Evolutionary conservation across 108 stramenopile genomes (phyloP).

Genomic region (Ochromonas danica): DNA sequence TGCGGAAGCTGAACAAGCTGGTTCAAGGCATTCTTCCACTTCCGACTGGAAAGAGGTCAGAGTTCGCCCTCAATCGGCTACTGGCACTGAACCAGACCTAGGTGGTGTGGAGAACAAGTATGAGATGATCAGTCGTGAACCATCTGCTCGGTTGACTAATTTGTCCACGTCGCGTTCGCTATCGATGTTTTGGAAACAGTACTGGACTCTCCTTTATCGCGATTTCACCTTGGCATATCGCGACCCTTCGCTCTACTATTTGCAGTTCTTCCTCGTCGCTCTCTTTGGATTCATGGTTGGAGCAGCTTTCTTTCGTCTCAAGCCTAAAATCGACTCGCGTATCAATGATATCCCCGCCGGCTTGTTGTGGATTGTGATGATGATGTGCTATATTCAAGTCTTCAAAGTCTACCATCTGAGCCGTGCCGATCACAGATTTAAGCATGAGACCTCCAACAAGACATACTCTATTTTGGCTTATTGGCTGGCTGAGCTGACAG

Average conservation of each 20-base stretch:
- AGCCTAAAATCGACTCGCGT: slow-evolving; percentile 32
- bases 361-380: slow-evolving; percentile 49
- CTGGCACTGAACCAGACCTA: background rate
- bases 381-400: slow-evolving; percentile 47
- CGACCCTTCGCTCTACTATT: slow-evolving; percentile 51
- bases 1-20: background rate
- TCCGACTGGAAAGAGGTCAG: background rate
- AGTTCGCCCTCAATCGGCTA: background rate
- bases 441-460: slow-evolving; percentile 40
- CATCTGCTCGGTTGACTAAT: too few relatives aligned
- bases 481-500: slow-evolving; percentile 39
- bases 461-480: slow-evolving; percentile 42
- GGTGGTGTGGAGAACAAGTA: background rate
- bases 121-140: background rate
- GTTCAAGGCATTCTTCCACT: background rate
- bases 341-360: slow-evolving; percentile 9
- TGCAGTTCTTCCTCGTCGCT: slow-evolving; percentile 43
- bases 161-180: too few relatives aligned
- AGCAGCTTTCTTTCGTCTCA: slow-evolving; percentile 38
- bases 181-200: slow-evolving; percentile 41
- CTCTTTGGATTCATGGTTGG: slow-evolving; percentile 51
- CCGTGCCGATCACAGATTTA: slow-evolving; percentile 36
- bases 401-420: slow-evolving; percentile 55
- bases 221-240: slow-evolving; percentile 46
- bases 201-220: slow-evolving; percentile 39